phyloP scores from a whole-genome alignment of 495 filamentous ascomycete genomes.

The Ramalina intermedia region DNA sequence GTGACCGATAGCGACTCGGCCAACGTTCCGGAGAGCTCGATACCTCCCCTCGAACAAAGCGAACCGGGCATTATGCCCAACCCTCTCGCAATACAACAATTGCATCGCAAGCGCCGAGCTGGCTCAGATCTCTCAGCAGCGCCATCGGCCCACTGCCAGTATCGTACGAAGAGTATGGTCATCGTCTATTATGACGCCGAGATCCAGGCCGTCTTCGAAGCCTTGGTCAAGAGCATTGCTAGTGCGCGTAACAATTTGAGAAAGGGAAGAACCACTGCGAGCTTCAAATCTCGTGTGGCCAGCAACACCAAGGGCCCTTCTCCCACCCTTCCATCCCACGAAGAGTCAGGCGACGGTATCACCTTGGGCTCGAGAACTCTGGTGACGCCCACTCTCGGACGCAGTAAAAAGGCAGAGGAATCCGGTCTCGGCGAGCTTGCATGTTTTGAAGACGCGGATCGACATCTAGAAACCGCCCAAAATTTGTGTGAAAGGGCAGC shows the following conservation, averaged over 20 bases:
- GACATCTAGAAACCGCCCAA: slow-evolving; percentile 63
- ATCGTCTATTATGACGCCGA: slow-evolving; percentile 83
- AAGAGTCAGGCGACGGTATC: background rate
- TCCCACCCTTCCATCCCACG: background rate
- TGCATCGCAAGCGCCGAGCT: slow-evolving; percentile 15
- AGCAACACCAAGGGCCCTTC: slow-evolving; percentile 5
- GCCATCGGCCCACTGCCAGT: slow-evolving; percentile 31
- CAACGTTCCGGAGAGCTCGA: background rate
- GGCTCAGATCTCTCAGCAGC: slow-evolving; percentile 19
- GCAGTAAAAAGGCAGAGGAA: background rate
- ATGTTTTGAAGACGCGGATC: slow-evolving; percentile 57
- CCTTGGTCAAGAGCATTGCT: slow-evolving; percentile 64
- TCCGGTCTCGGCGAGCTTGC: slow-evolving; percentile 2
- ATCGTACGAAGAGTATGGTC: slow-evolving; percentile 63
- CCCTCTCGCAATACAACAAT: slow-evolving; percentile 17
- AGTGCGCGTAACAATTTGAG: slow-evolving; percentile 69
- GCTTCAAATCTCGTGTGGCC: slow-evolving; percentile 12
- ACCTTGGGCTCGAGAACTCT: slow-evolving; percentile 6
- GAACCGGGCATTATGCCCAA: background rate
- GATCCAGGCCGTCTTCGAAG: slow-evolving; percentile 66
- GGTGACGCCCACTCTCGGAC: background rate
- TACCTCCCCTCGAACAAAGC: background rate
- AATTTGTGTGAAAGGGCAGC: slow-evolving; percentile 70
- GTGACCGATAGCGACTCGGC: background rate
- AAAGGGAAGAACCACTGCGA: slow-evolving; percentile 59